phyloP scores from a whole-genome alignment of 23 red algal genomes.

The Chondrus crispus region DNA sequence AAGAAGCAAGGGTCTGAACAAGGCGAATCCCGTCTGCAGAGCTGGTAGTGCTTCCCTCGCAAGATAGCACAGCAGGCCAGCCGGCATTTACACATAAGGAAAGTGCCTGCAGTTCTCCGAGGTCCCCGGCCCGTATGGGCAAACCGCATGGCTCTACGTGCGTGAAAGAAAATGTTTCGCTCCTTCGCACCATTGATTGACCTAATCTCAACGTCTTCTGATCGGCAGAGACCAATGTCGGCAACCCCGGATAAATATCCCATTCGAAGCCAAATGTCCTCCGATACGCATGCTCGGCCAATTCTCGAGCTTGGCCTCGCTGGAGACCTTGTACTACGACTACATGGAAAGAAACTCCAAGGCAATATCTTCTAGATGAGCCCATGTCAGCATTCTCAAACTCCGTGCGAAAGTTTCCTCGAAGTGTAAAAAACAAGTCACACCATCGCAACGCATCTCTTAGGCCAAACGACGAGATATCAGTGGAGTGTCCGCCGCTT shows the following conservation, averaged over 20 bases:
- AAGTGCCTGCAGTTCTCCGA: slow-evolving; percentile 35
- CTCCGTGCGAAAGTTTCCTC: neutral
- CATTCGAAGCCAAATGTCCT: slow-evolving; percentile 11
- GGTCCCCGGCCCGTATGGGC: neutral
- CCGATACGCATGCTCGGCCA: neutral
- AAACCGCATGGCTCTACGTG: neutral
- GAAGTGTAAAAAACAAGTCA: slow-evolving; percentile 24
- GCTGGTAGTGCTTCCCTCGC: neutral
- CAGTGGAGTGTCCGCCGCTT: neutral
- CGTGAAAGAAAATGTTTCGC: neutral
- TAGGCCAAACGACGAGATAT: slow-evolving; percentile 45
- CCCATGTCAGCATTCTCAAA: neutral
- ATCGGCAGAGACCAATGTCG: neutral
- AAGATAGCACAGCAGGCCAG: slow-evolving; percentile 39
- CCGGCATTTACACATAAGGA: neutral
- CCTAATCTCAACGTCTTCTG: neutral
- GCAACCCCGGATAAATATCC: neutral
- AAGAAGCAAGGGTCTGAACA: slow-evolving; percentile 20
- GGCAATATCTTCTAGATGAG: neutral
- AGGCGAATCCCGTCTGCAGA: neutral
- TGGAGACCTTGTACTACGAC: slow-evolving; percentile 36
- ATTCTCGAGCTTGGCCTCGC: neutral
- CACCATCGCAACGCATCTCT: slow-evolving; percentile 87
- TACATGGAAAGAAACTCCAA: slow-evolving; percentile 33
- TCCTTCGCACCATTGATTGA: neutral